Evolutionary conservation across 2,329 filamentous ascomycete species (phyloP).

Genomic region (Taxawa tesnikishii): DNA sequence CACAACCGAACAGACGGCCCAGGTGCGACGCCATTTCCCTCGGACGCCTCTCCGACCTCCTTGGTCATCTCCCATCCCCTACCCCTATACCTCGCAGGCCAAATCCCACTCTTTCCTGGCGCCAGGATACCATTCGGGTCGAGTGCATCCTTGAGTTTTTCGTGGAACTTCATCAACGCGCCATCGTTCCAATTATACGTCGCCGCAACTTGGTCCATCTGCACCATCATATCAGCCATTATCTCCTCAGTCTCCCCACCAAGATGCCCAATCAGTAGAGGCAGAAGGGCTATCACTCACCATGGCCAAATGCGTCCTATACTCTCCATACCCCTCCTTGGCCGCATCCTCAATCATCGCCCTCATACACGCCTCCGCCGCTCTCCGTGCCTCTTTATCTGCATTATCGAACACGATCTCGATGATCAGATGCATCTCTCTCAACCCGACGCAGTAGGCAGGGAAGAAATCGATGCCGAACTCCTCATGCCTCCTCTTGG

Average conservation of each 20-base stretch:
- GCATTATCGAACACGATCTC: constrained; percentile 40
- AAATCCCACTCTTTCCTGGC: constrained; percentile 35
- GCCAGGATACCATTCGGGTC: constrained; percentile 37
- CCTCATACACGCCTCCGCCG: constrained; percentile 25
- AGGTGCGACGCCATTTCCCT: no score
- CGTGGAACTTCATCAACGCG: constrained; percentile 30
- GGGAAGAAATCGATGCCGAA: constrained; percentile 39
- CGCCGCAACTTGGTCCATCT: constrained; percentile 33
- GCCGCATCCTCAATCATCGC: constrained; percentile 27
- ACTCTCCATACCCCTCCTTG: constrained; percentile 31
- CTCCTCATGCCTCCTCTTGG: constrained; percentile 19
- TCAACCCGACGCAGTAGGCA: constrained; percentile 37
- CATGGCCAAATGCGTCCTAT: constrained; percentile 32
- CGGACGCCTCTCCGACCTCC: no score
- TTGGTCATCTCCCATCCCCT: no score
- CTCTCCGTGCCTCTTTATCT: constrained; percentile 24
- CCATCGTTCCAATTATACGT: constrained; percentile 31
- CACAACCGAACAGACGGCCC: no score
- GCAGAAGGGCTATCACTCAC: no score
- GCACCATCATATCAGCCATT: no score
- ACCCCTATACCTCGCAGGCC: no score
- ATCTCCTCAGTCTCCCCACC: no score
- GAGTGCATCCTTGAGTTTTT: constrained; percentile 33
- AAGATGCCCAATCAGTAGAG: no score
- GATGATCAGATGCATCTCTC: constrained; percentile 46